These are phyloP conservation scores for Hypomyces rosellus DNA, from an alignment of 2,329 filamentous ascomycete species.

Conservation along the genomic window DNA sequence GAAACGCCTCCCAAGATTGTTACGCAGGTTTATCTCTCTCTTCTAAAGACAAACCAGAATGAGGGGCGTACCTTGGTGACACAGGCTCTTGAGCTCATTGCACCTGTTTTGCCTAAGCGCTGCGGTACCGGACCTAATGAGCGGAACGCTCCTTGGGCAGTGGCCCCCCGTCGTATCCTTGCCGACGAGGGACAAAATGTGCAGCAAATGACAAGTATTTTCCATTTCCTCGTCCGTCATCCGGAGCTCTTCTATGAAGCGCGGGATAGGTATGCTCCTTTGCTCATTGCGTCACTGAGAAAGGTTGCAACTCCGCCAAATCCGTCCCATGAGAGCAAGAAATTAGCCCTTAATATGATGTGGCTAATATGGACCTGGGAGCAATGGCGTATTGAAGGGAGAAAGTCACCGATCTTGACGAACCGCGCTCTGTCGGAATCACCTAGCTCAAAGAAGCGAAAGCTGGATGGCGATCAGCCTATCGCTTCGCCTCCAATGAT, in stretches of 20 bases:
- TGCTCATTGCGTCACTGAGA: slow-evolving; percentile 81
- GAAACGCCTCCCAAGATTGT: slow-evolving; percentile 96
- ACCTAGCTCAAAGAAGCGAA: slow-evolving; percentile 68
- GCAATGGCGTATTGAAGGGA: slow-evolving; percentile 66
- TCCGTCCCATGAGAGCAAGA: slow-evolving; percentile 85
- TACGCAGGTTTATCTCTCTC: slow-evolving; percentile 85
- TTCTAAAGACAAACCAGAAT: slow-evolving; percentile 89
- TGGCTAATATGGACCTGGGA: slow-evolving; percentile 91
- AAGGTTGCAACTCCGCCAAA: slow-evolving; percentile 83
- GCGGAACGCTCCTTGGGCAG: slow-evolving; percentile 77
- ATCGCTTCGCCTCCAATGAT: slow-evolving; percentile 50
- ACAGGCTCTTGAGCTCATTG: slow-evolving; percentile 88
- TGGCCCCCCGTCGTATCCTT: slow-evolving; percentile 82
- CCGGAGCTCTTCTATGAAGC: slow-evolving; percentile 92
- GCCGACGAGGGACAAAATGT: slow-evolving; percentile 92
- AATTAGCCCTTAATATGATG: slow-evolving; percentile 84
- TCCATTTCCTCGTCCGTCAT: slow-evolving; percentile 91
- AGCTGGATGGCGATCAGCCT: slow-evolving; percentile 57
- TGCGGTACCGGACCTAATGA: slow-evolving; percentile 63
- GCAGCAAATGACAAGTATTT: slow-evolving; percentile 94
- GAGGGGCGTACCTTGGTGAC: slow-evolving; percentile 89
- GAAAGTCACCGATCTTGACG: slow-evolving; percentile 23
- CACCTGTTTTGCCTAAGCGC: slow-evolving; percentile 85
- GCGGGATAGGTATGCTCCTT: slow-evolving; percentile 79
- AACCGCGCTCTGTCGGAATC: slow-evolving; percentile 53